Evolutionary conservation across 306 rosid species (phyloP).

Genomic region (Betula pendula): DNA sequence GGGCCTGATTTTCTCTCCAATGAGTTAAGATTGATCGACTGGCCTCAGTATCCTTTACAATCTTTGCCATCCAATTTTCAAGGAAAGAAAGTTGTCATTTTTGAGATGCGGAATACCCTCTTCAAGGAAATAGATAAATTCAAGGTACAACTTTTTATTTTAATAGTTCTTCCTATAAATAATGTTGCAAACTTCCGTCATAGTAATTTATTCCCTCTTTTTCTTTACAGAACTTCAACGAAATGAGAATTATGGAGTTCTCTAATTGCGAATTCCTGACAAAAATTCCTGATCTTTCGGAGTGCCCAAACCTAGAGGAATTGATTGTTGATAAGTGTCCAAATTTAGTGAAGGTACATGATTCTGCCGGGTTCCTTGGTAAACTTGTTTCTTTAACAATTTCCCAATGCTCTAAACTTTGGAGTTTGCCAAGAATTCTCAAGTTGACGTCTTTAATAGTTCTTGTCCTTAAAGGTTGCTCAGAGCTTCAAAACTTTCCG

Average conservation of each 20-base stretch:
- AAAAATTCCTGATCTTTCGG: constrained; percentile 28
- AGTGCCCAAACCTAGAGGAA: constrained; percentile 29
- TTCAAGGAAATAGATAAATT: constrained; percentile 16
- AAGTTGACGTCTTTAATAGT: constrained; percentile 16
- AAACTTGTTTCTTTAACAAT: constrained; percentile 30
- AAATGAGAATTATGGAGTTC: constrained; percentile 27
- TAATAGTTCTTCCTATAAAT: neutral
- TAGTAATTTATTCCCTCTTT: neutral
- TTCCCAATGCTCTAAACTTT: constrained; percentile 22
- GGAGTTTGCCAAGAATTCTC: constrained; percentile 27
- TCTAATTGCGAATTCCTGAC: constrained; percentile 13
- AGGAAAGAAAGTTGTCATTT: no score
- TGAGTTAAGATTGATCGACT: no score
- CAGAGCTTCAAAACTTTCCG: constrained; percentile 28
- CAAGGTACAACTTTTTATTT: constrained; percentile 16
- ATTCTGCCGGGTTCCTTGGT: constrained; percentile 28
- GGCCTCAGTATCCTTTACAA: no score
- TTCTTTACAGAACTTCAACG: constrained; percentile 15
- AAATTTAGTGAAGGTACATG: constrained; percentile 39
- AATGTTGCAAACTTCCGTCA: neutral
- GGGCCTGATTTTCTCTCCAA: neutral
- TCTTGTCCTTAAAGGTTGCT: constrained; percentile 26
- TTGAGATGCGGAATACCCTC: no score
- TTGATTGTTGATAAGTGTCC: constrained; percentile 28
- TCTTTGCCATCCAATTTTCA: no score